Evolutionary conservation across 1,139 yeast species (phyloP), one percentile per base, ranked within the genome.

Genomic region (Kurtzmaniella quercitrusa): DNA sequence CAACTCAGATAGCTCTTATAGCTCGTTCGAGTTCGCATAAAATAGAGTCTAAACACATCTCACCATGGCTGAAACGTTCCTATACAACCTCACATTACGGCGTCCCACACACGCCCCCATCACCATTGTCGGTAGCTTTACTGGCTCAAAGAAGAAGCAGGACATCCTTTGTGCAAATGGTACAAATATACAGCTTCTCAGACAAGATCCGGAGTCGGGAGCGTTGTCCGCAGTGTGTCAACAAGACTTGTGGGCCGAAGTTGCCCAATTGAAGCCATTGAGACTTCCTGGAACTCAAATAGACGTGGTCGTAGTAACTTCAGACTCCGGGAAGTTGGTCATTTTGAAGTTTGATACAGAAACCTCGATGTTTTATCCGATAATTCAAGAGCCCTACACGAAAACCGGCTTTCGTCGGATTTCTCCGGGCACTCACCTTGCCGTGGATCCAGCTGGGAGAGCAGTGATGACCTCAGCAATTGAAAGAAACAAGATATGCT

Each of bases 301-400:
- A 43, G 94, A 88, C 51, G 68, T 68, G 34, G 52, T 91, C 21
- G 76, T 85, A n/a, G 61, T 89, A 2, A 77, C 94, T 0, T 80
- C 95, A 0, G 98, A 91, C 57, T 79, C 95, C 1, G 98, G 98
- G 0, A 79, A 80, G 45, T 52, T 90, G 17, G 68, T 83, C 0
- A 60, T 91, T 0, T 61, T 84, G 14, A 79, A 77, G 49, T 79
- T 75, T 53, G 70, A 76, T 40, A 50, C 59, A 0, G 62, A 59
- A 1, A 48, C 58, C 11, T 60, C 67, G 23, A 59, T 58, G 42
- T 82, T 89, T 53, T 65, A 64, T 14, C 66, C 81, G 0, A 50
- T 81, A 1, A 67, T 74, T 39, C 81, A 81, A 48, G 93, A 85
- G 54, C 85, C 95, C 1, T 80, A 77, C 54, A 79, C 83, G 38